Conservation (phyloP, 305 asterid genomes). For the Fraxinus sp. region DNA sequence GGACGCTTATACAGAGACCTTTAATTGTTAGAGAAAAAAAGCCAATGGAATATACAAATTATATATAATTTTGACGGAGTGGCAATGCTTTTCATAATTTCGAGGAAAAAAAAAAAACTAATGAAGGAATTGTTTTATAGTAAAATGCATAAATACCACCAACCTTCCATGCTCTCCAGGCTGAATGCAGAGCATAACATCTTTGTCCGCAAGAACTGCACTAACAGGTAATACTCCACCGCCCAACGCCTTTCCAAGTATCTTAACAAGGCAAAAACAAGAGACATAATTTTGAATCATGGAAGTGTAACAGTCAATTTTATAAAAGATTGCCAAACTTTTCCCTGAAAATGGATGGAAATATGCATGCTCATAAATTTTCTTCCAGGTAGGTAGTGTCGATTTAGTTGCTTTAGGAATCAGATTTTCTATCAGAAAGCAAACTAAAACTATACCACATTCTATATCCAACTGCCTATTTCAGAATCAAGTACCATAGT, state of each 20-base stretch:
- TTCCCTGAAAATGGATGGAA: background rate
- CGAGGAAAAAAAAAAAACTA: background rate
- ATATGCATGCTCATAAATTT: background rate
- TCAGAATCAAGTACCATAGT: constrained; percentile 7
- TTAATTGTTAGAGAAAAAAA: background rate
- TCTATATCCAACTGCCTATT: background rate
- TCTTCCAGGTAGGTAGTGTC: background rate
- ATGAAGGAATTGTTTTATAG: background rate
- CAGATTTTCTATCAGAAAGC: background rate
- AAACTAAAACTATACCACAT: background rate
- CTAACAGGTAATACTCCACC: constrained; percentile 95
- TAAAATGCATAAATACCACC: constrained; percentile 9
- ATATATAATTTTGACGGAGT: background rate
- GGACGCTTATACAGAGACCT: background rate
- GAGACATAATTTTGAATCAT: constrained; percentile 5
- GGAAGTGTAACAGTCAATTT: background rate
- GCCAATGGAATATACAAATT: background rate
- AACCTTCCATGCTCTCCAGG: constrained; percentile 99
- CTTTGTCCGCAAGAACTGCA: constrained; percentile 93
- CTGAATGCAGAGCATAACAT: constrained; percentile 91
- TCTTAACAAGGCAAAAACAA: constrained; percentile 42
- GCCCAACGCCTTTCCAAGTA: constrained; percentile 93
- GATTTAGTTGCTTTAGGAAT: background rate
- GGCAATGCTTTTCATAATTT: background rate
- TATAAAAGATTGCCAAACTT: background rate